Base-by-base conservation (phyloP, 2,329 filamentous ascomycete species). In the Ophiostoma tasmaniense region DNA sequence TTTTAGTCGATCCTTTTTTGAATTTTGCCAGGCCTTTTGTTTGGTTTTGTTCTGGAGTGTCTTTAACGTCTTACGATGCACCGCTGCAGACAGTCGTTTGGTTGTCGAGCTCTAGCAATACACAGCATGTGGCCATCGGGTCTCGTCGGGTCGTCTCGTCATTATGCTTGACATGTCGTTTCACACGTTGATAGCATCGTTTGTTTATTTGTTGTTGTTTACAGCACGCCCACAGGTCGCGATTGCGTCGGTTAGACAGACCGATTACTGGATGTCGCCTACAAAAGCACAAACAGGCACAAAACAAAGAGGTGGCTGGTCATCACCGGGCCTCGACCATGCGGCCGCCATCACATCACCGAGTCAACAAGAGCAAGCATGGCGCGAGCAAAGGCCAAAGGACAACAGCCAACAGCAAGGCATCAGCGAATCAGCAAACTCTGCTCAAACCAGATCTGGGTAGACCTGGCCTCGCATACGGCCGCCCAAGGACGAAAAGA, bases 341-440 rank as follows among this genome's bases (percentile, higher is more conserved):
- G 64, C 64, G 64, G 64, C 64, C 64, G 64, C 61, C 62, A 39
- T 65, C 64, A 65, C 11, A 65, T 45, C 37, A 65, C 64, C 35
- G 64, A 65, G 42, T 39, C 62, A 64, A 20, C 17, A 22, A 39
- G 10, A 39, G 42, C 61, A 33, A 25, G 22, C 59, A 62, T 17
- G 13, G 59, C 25, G 30, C 59, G 28, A 62, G n/a, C 6, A 64
- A 10, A 20, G 35, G 42, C 62, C 17, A 33, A 33, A 33, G 33
- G 33, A 33, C 33, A 33, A 33, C 33, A 33, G 3, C 33, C 17
- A 64, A 42, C 33, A 22, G 33, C 61, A 28, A 42, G 25, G 33
- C 33, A 33, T 33, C 33, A 33, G 33, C 33, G 3, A 33, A 33
- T 33, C 64, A 64, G 42, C 28, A 62, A 28, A 30, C 3, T 62